phyloP scores from a whole-genome alignment of 1,284 basidiomycete genomes.

The Xerocomus amazonicus region DNA sequence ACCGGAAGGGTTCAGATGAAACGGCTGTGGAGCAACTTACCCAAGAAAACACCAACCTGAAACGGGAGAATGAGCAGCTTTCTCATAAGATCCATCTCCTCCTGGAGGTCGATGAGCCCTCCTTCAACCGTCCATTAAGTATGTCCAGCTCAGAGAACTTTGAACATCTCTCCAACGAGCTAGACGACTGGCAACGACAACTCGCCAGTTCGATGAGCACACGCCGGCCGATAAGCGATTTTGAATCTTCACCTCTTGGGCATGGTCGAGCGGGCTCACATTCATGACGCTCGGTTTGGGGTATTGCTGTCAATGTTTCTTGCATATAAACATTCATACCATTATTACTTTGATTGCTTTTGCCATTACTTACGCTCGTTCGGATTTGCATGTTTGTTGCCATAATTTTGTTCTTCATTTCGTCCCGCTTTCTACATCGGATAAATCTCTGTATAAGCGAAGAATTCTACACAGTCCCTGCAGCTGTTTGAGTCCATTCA shows the following conservation, averaged over 20 bases:
- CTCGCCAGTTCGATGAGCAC: conserved; percentile 71
- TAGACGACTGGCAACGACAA: conserved; percentile 81
- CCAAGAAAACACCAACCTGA: conserved; percentile 71
- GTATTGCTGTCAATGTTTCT: conserved; percentile 28
- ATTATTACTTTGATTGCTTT: conserved; percentile 38
- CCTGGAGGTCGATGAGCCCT: conserved; percentile 78
- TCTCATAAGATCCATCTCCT: conserved; percentile 83
- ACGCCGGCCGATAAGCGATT: conserved; percentile 66
- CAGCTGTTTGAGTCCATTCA: conserved; percentile 75
- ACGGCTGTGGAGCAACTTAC: conserved; percentile 71
- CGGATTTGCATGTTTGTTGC: conserved; percentile 47
- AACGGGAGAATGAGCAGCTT: conserved; percentile 80
- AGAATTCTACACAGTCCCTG: conserved; percentile 34
- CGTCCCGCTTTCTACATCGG: conserved; percentile 20
- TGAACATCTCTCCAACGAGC: conserved; percentile 69
- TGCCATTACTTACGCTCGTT: conserved; percentile 45
- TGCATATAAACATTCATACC: conserved; percentile 55
- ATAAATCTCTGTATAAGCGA: conserved; percentile 35
- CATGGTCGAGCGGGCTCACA: conserved; percentile 63
- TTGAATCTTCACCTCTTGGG: conserved; percentile 51
- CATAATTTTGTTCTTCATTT: conserved; percentile 20
- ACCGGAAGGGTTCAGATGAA: conserved; percentile 71
- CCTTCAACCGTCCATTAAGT: conserved; percentile 65
- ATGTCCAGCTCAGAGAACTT: conserved; percentile 82
- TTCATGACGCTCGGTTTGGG: conserved; percentile 47